These are phyloP conservation scores for Falciphora oryzae DNA, from an alignment of 2,329 filamentous ascomycete genomes.

Conservation along the genomic window DNA sequence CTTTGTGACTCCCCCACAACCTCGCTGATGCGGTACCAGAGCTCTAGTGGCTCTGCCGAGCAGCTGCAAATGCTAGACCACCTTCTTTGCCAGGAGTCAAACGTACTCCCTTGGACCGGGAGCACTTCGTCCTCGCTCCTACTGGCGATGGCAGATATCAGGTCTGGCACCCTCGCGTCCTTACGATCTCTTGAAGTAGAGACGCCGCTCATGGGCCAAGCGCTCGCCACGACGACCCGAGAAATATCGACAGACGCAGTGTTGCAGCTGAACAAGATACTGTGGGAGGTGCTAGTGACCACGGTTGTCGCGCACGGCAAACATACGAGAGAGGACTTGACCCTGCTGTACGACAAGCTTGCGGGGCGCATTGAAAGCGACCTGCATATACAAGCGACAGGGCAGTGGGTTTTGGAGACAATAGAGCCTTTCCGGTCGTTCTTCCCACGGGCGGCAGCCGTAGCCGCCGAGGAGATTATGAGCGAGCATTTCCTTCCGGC, in stretches of 20 bases:
- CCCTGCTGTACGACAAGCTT: background rate
- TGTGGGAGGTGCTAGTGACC: constrained; percentile 40
- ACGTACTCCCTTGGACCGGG: constrained; percentile 39
- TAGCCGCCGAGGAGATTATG: constrained; percentile 22
- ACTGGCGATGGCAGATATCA: constrained; percentile 45
- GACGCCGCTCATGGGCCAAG: constrained; percentile 53
- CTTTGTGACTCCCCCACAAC: constrained; percentile 41
- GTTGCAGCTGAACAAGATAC: constrained; percentile 38
- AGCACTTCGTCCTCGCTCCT: constrained; percentile 47
- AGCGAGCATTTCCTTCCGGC: constrained; percentile 40
- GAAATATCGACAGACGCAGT: constrained; percentile 46
- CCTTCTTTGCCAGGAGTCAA: constrained; percentile 29
- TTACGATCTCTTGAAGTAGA: constrained; percentile 61
- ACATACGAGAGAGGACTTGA: background rate
- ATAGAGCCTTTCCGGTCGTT: background rate
- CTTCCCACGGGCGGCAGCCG: background rate
- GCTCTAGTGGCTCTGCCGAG: constrained; percentile 29
- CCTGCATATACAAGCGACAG: constrained; percentile 6
- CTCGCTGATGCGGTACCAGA: constrained; percentile 37
- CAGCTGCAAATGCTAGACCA: constrained; percentile 43
- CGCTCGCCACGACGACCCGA: constrained; percentile 43
- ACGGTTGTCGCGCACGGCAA: constrained; percentile 34
- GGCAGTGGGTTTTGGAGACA: background rate
- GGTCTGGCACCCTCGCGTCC: constrained; percentile 51
- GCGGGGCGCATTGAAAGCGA: background rate